Conservation (phyloP, 331 rosid genomes). For the Quercus phellos region DNA sequence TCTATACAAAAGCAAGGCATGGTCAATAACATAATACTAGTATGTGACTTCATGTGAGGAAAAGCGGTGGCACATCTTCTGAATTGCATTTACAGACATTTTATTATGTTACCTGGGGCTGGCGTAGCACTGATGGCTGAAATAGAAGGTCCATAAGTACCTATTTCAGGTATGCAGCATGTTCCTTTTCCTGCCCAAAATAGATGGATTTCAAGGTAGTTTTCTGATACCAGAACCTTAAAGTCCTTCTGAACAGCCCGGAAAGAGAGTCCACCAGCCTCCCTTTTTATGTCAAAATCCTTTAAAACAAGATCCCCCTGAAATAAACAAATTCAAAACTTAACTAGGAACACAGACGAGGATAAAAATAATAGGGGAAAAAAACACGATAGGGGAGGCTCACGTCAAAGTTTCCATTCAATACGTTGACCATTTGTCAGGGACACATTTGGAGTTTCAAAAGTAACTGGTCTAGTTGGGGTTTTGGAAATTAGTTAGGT, state of each 20-base stretch:
- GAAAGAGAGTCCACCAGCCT: constrained; percentile 45
- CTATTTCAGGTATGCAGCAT: constrained; percentile 62
- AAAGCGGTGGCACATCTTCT: not conserved
- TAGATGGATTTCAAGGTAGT: constrained; percentile 64
- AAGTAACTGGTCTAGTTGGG: too few species aligned
- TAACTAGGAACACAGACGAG: not conserved
- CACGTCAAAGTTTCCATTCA: too few species aligned
- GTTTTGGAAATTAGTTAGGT: too few species aligned
- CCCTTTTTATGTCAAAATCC: constrained; percentile 1
- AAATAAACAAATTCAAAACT: not conserved
- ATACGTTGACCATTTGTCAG: too few species aligned
- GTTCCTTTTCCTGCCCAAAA: constrained; percentile 32
- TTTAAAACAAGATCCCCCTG: constrained; percentile 30
- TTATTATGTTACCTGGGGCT: constrained; percentile 41
- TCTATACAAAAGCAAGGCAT: constrained; percentile 30
- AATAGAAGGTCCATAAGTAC: constrained; percentile 68
- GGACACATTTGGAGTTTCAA: too few species aligned
- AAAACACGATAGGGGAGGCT: too few species aligned
- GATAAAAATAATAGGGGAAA: too few species aligned
- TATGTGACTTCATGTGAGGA: not conserved
- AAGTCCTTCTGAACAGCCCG: constrained; percentile 35
- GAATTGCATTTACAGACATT: not conserved
- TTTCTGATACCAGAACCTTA: constrained; percentile 46
- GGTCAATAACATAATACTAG: not conserved
- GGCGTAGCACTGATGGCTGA: constrained; percentile 57